phyloP scores from a whole-genome alignment of 345 rosid species.

The Jatropha curcas region DNA sequence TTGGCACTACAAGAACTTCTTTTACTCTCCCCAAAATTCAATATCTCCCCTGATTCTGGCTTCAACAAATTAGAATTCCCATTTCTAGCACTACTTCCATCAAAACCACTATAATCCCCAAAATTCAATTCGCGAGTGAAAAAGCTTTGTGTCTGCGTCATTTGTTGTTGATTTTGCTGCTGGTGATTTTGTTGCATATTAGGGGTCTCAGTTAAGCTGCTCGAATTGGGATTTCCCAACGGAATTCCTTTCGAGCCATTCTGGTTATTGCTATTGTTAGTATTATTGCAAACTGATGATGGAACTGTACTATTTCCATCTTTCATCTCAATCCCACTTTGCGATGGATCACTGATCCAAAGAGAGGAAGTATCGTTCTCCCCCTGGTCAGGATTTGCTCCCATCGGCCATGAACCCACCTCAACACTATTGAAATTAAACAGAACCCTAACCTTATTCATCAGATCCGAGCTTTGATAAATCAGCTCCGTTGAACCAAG shows the following conservation, averaged over 20 bases:
- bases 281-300: neutral
- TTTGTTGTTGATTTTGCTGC: slow-evolving; percentile 35
- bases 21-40: slow-evolving; percentile 77
- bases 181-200: slow-evolving; percentile 31
- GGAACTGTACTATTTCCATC: slow-evolving; percentile 33
- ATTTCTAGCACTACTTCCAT: slow-evolving; percentile 42
- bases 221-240: slow-evolving; percentile 48
- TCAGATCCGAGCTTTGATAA: slow-evolving; percentile 66
- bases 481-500: slow-evolving; percentile 80
- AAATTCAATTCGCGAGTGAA: slow-evolving; percentile 68
- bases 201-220: slow-evolving; percentile 49
- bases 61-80: slow-evolving; percentile 53
- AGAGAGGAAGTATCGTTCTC: slow-evolving; percentile 72
- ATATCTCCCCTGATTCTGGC: slow-evolving; percentile 74
- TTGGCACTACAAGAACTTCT: slow-evolving; percentile 45
- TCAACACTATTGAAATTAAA: slow-evolving; percentile 62
- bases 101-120: slow-evolving; percentile 49
- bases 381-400: slow-evolving; percentile 60
- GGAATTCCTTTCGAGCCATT: slow-evolving; percentile 39
- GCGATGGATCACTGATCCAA: slow-evolving; percentile 71
- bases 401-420: slow-evolving; percentile 53
- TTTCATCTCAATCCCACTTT: slow-evolving; percentile 42
- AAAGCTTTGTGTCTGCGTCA: slow-evolving; percentile 38
- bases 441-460: slow-evolving; percentile 62
- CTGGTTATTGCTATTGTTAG: slow-evolving; percentile 10